Conservation (phyloP, 2,329 filamentous ascomycete species). For the Fusarium decemcellulare region DNA sequence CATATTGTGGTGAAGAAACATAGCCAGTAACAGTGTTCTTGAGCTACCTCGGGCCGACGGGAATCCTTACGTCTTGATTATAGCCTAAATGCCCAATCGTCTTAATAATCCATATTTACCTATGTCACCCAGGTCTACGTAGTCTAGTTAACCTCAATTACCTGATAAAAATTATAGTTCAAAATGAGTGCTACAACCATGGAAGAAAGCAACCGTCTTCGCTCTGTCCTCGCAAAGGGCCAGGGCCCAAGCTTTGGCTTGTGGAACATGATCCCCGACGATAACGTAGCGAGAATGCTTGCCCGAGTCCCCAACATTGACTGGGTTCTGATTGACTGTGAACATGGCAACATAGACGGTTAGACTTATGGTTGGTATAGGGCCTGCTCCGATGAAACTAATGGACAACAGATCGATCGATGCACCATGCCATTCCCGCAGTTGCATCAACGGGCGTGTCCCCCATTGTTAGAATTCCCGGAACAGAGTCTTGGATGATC, state of each 20-base stretch:
- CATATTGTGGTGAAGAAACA: too few relatives aligned
- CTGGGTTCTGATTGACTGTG: not conserved
- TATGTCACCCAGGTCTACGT: too few relatives aligned
- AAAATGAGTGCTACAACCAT: too few relatives aligned
- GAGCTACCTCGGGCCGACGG: too few relatives aligned
- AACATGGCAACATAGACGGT: not conserved
- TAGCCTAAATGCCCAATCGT: too few relatives aligned
- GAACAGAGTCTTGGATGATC: slow-evolving; percentile 3
- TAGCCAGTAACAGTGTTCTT: too few relatives aligned
- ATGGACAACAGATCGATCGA: not conserved
- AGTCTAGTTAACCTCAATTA: too few relatives aligned
- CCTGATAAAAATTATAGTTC: too few relatives aligned
- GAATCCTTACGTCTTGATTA: too few relatives aligned
- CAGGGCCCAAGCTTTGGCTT: not conserved
- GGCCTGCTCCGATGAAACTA: not conserved
- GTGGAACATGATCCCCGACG: not conserved
- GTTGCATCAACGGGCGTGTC: not conserved
- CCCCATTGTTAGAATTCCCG: not conserved
- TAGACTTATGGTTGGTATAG: rapidly evolving
- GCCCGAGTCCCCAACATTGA: not conserved
- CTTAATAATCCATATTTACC: too few relatives aligned
- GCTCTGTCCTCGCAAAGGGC: too few relatives aligned
- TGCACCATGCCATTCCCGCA: not conserved
- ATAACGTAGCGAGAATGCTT: not conserved
- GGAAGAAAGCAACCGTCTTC: too few relatives aligned